phyloP scores from a whole-genome alignment of 805 yeast species.

The Candida odintsovae region DNA sequence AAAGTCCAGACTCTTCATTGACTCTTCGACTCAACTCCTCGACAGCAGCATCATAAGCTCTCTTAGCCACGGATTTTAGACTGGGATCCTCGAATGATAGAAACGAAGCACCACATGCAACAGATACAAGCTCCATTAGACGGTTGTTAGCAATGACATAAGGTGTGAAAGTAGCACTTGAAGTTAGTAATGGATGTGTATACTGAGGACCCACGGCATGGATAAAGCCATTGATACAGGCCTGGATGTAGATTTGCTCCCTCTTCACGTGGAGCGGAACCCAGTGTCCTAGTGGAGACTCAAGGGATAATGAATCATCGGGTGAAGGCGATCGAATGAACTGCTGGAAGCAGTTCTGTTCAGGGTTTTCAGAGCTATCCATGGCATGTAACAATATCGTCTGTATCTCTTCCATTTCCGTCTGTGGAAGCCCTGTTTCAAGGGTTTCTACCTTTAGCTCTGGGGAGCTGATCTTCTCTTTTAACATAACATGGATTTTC shows the following conservation, averaged over 20 bases:
- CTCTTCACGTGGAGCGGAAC: slow-evolving; percentile 1
- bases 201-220: slow-evolving; percentile 36
- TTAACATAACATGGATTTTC: background rate
- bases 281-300: background rate
- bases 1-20: slow-evolving; percentile 4
- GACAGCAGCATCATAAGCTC: slow-evolving; percentile 22
- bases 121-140: slow-evolving; percentile 29
- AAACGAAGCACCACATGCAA: slow-evolving; percentile 37
- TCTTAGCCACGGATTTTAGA: slow-evolving; percentile 19
- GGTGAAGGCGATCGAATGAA: background rate
- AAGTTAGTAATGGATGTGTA: slow-evolving; percentile 34
- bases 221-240: slow-evolving; percentile 36
- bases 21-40: slow-evolving; percentile 1
- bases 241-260: slow-evolving; percentile 7
- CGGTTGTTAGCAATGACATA: slow-evolving; percentile 23
- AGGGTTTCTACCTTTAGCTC: no score
- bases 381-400: background rate
- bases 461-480: background rate
- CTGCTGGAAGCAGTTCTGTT: background rate
- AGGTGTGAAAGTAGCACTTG: slow-evolving; percentile 35
- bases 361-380: background rate
- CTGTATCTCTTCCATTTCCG: background rate
- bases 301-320: background rate
- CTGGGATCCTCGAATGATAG: slow-evolving; percentile 28
- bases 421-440: background rate